Evolutionary conservation across 1,284 basidiomycete genomes (phyloP).

Genomic region (Fomitopsis schrenkii): DNA sequence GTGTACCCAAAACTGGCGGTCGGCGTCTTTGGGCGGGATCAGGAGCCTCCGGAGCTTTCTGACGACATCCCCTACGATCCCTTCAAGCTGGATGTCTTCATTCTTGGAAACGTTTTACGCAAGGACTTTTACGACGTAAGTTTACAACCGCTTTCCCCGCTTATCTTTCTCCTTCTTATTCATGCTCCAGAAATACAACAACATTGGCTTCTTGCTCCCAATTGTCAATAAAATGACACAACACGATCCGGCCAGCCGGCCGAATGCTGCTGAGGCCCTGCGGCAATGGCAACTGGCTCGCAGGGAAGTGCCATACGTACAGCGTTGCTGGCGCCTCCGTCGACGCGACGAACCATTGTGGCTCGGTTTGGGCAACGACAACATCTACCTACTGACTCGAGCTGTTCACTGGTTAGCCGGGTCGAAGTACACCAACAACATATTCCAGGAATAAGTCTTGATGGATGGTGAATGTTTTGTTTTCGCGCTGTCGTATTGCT

Average conservation of each 20-base stretch:
- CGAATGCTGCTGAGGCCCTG: conserved; percentile 9
- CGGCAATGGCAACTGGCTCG: conserved; percentile 1
- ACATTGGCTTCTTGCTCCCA: conserved; percentile 11
- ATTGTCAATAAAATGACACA: conserved; percentile 17
- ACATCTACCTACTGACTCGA: not conserved
- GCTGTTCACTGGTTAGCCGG: not conserved
- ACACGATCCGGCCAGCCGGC: conserved; percentile 14
- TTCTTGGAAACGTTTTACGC: conserved; percentile 21
- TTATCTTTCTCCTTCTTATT: not conserved
- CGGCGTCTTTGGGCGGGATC: conserved; percentile 17
- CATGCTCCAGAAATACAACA: conserved; percentile 8
- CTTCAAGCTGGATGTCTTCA: conserved; percentile 28
- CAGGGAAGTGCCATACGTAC: not conserved
- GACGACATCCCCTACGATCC: conserved; percentile 24
- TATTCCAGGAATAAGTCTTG: not conserved
- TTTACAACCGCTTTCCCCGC: too few relatives aligned
- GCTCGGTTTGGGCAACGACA: not conserved
- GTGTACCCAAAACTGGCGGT: conserved; percentile 4
- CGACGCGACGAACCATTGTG: not conserved
- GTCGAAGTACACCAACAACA: not conserved
- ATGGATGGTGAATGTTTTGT: too few relatives aligned
- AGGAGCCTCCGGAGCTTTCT: conserved; percentile 25
- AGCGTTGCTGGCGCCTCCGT: not conserved
- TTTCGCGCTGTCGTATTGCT: too few relatives aligned
- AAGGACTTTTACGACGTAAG: conserved; percentile 5